phyloP scores from a whole-genome alignment of 495 filamentous ascomycete species.

The Aspergillus campestris region DNA sequence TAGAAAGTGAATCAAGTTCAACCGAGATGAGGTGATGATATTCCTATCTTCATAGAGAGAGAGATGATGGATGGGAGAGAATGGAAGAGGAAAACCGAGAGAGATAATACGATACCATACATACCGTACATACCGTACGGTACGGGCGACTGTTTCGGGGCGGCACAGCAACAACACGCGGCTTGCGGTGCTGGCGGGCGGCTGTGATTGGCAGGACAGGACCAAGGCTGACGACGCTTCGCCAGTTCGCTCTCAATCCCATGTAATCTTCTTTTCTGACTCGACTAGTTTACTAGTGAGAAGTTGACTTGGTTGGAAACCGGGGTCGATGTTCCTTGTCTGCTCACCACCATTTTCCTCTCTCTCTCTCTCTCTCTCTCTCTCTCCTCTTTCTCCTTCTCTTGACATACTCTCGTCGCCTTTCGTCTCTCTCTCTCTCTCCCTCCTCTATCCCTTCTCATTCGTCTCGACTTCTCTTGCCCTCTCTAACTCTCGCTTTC shows the following conservation, averaged over 20 bases:
- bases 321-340: background rate
- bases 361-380: constrained; percentile 1
- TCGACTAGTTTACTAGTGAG: background rate
- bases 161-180: constrained; percentile 30
- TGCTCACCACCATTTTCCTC: background rate
- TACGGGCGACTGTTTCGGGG: constrained; percentile 20
- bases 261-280: background rate
- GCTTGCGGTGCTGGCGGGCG: constrained; percentile 29
- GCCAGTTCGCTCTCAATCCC: background rate
- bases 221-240: constrained; percentile 41
- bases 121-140: background rate
- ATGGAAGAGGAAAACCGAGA: background rate
- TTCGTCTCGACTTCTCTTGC: background rate
- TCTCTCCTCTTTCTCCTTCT: constrained; percentile 1
- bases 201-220: constrained; percentile 33
- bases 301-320: no score
- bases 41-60: no score
- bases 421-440: constrained; percentile 3
- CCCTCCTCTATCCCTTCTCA: constrained; percentile 2
- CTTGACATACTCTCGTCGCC: constrained; percentile 4
- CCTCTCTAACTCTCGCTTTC: constrained; percentile 6
- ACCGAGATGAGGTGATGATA: no score
- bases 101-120: no score
- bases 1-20: no score
- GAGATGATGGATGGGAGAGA: no score